Percentiles rank a stretch among this genome's conserved stretches.
Conservation (phyloP, 306 rosid species). For the Sechiopsis laciniata region DNA sequence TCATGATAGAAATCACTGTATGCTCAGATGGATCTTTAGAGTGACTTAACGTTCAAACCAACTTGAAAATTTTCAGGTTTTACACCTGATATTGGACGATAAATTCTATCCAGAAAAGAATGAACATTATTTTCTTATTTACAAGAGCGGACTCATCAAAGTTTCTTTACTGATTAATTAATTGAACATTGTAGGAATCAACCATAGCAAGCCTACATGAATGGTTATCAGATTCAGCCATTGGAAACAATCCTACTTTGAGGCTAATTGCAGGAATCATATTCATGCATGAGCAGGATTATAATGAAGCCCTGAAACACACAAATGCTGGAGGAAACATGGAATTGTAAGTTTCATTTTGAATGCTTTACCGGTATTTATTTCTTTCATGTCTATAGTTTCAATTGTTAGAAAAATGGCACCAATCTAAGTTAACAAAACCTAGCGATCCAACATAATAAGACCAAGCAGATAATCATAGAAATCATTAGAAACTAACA, state of each 20-base stretch:
- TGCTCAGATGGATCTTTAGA: background rate
- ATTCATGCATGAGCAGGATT: slow-evolving; percentile 81
- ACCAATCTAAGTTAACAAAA: background rate
- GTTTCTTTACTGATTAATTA: slow-evolving; percentile 1
- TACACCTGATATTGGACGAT: background rate
- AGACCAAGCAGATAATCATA: no score
- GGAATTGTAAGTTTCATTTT: slow-evolving; percentile 60
- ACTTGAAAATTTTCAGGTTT: slow-evolving; percentile 2
- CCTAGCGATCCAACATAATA: background rate
- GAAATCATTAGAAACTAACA: no score
- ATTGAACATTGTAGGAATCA: slow-evolving; percentile 45
- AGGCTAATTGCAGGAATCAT: slow-evolving; percentile 77
- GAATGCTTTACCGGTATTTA: background rate
- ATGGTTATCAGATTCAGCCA: slow-evolving; percentile 76
- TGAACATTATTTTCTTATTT: background rate
- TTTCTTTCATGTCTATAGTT: no score
- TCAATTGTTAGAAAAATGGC: no score
- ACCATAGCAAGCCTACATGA: slow-evolving; percentile 61
- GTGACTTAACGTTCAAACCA: background rate
- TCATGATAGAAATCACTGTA: background rate
- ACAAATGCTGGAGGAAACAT: slow-evolving; percentile 89
- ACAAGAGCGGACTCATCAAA: background rate
- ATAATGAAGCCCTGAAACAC: slow-evolving; percentile 81
- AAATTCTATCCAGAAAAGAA: background rate
- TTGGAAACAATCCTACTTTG: slow-evolving; percentile 59